These are phyloP conservation scores for Thymus quinquecostatus DNA, from an alignment of 257 asterid genomes.

Conservation along the genomic window DNA sequence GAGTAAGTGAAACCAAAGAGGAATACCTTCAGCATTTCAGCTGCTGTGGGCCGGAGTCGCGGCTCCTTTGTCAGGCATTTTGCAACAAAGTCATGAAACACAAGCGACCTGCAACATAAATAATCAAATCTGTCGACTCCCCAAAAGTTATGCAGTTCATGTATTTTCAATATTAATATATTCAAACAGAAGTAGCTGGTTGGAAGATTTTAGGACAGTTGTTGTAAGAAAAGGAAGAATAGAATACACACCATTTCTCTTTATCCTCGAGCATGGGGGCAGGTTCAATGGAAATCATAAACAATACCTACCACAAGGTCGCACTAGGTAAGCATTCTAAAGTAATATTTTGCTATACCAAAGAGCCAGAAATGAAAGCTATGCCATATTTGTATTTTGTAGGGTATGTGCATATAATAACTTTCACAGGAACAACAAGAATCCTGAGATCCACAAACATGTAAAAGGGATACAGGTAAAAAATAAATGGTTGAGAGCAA, in stretches of 20 bases:
- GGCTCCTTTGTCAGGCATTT: conserved; percentile 96
- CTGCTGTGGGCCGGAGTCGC: conserved; percentile 91
- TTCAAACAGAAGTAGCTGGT: neutral
- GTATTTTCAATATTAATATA: conserved; percentile 3
- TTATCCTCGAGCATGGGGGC: conserved; percentile 99
- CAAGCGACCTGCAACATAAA: conserved; percentile 76
- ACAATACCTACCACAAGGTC: conserved; percentile 73
- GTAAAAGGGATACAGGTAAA: neutral
- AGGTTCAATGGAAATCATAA: conserved; percentile 95
- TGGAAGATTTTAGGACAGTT: conserved; percentile 20
- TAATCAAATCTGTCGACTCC: conserved; percentile 22
- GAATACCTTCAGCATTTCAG: conserved; percentile 93
- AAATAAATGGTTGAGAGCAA: neutral
- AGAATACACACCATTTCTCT: conserved; percentile 82
- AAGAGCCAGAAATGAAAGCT: conserved; percentile 12
- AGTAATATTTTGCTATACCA: conserved; percentile 17
- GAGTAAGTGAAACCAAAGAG: conserved; percentile 24
- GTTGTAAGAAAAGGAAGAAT: conserved; percentile 31
- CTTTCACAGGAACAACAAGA: conserved; percentile 15
- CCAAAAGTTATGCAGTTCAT: conserved; percentile 7
- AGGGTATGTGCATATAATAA: conserved; percentile 13
- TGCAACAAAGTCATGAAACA: conserved; percentile 95
- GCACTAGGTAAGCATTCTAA: conserved; percentile 39
- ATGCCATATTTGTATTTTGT: conserved; percentile 10
- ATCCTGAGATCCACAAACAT: neutral